Evolutionary conservation across 169 alveolate genomes (phyloP).

Genomic region (Eimeria sp.): DNA sequence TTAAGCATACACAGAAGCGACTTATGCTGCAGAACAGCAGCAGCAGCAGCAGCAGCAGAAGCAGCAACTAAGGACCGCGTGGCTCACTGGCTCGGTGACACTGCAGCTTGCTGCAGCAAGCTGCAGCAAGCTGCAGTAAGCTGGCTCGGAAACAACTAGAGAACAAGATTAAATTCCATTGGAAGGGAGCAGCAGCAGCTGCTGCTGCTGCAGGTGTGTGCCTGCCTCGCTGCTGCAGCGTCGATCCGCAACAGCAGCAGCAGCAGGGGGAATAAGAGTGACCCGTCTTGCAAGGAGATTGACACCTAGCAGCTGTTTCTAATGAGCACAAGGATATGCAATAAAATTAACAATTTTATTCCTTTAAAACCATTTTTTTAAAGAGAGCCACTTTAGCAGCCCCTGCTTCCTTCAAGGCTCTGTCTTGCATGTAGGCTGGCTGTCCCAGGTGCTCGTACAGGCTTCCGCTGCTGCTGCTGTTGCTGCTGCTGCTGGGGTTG

Average conservation of each 20-base stretch:
- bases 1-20: background rate
- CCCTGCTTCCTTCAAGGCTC: background rate
- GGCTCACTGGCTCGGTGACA: conserved; percentile 1
- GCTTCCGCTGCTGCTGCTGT: conserved; percentile 22
- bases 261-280: conserved; percentile 32
- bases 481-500: conserved; percentile 14
- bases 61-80: conserved; percentile 7
- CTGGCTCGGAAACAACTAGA: background rate
- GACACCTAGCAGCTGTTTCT: background rate
- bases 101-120: background rate
- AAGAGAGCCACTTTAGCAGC: conserved; percentile 2
- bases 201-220: conserved; percentile 22
- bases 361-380: background rate
- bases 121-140: background rate
- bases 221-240: conserved; percentile 27
- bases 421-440: conserved; percentile 24
- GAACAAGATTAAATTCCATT: background rate
- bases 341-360: background rate
- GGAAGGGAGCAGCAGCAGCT: conserved; percentile 2
- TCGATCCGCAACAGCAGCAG: conserved; percentile 34
- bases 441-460: conserved; percentile 25
- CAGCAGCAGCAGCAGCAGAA: conserved; percentile 30
- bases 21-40: background rate
- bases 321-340: background rate
- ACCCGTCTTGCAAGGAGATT: conserved; percentile 9